Evolutionary conservation across 306 rosid genomes (phyloP).

Genomic region (Potentilla sterilis): DNA sequence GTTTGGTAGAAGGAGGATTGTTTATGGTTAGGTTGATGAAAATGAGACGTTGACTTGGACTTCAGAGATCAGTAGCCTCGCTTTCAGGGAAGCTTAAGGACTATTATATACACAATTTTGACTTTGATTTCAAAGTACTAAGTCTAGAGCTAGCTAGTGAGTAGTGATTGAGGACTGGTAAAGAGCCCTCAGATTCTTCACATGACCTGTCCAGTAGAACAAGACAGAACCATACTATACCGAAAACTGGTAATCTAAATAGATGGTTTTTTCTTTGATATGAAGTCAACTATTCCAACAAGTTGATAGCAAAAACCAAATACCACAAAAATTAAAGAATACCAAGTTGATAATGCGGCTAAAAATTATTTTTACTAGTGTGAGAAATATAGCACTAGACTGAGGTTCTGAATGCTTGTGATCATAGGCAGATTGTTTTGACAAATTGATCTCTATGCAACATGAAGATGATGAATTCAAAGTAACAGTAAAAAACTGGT

Average conservation of each 20-base stretch:
- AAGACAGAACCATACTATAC: not conserved
- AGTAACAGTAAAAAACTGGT: not conserved
- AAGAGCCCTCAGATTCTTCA: not conserved
- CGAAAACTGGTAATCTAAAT: not conserved
- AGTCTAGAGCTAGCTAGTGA: not conserved
- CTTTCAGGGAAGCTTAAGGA: not conserved
- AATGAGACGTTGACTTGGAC: not conserved
- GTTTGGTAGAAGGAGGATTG: not conserved
- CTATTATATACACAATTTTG: not conserved
- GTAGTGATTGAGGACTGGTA: not conserved
- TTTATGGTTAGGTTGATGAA: not conserved
- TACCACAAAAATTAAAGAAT: not conserved
- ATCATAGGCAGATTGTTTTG: not conserved
- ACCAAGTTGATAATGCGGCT: not conserved
- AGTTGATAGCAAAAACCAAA: not conserved
- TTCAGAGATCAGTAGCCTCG: not conserved
- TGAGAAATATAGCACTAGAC: not conserved
- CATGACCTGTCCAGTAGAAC: not conserved
- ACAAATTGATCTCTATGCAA: not conserved
- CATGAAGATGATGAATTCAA: not conserved
- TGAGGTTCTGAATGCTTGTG: not conserved
- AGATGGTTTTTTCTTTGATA: not conserved
- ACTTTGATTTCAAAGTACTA: not conserved
- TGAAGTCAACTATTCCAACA: slow-evolving; percentile 4
- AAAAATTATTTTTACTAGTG: not conserved